A percentile compares a stretch with the other conserved stretches of the same genome.
phyloP scores from a whole-genome alignment of 306 rosid species.

The Trifolium repens region DNA sequence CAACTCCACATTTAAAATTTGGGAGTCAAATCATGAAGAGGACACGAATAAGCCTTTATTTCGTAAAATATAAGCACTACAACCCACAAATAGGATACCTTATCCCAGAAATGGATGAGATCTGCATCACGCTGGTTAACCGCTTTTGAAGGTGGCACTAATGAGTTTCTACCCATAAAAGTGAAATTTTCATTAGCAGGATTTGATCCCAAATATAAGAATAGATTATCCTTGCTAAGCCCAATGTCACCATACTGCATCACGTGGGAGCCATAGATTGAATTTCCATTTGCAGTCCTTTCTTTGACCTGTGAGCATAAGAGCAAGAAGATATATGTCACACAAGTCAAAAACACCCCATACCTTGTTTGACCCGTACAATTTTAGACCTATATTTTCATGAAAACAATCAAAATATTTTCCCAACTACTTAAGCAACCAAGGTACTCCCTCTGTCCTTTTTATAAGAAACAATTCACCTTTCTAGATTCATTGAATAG shows the following conservation, averaged over 20 bases:
- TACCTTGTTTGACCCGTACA: constrained; percentile 3
- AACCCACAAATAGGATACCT: constrained; percentile 54
- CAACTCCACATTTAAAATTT: not conserved
- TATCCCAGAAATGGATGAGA: constrained; percentile 97
- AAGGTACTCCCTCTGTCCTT: not conserved
- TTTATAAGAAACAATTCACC: no score
- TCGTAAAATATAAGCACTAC: constrained; percentile 8
- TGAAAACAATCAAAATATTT: not conserved
- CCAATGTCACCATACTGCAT: constrained; percentile 88
- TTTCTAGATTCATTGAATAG: no score
- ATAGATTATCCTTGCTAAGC: constrained; percentile 61
- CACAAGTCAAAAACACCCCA: constrained; percentile 26
- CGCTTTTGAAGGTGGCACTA: constrained; percentile 74
- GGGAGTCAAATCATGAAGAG: constrained; percentile 3
- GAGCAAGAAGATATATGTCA: constrained; percentile 33
- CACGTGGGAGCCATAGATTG: constrained; percentile 82
- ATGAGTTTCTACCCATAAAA: constrained; percentile 60
- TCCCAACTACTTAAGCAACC: not conserved
- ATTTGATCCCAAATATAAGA: constrained; percentile 77
- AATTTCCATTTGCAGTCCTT: constrained; percentile 73
- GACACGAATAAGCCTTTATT: constrained; percentile 25
- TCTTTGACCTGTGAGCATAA: constrained; percentile 68
- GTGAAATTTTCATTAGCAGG: constrained; percentile 91
- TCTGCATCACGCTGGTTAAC: constrained; percentile 97
- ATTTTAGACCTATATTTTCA: constrained; percentile 4